Evolutionary conservation across 805 yeast genomes (phyloP), one percentile per base, ranked within the genome.

Genomic region (Priceomyces carsonii): DNA sequence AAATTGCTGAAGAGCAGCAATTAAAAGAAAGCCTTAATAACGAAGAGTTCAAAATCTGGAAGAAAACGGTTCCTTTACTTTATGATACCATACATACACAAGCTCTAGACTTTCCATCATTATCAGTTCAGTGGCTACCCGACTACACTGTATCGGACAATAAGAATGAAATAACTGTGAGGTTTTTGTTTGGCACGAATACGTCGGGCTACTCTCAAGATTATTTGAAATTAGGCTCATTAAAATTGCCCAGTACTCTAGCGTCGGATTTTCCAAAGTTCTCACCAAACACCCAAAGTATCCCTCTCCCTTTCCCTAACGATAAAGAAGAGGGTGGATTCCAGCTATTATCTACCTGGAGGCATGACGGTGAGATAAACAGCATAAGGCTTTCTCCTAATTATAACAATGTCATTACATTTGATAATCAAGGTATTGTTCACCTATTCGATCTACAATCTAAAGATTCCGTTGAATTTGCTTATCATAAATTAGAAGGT

Each of bases 31-130:
- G 83, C 51, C 59, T 82, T 7, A 69, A 73, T 42, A 85, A 85
- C 49, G 95, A 85, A 58, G 93, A 85, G 61, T 84, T 74, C 67
- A 71, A 71, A 46, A 64, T 81, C 39, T 87, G 96, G 96, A 87
- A 86, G 56, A 85, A 86, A 51, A 76, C 91, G 2, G 82, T 85
- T 9, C 95, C 95, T 3, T 66, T 85, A 45, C 65, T 87, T 40
- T 87, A 87, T 58, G 85, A 82, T 47, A 74, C 82, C 42, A 66
- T 87, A 29, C 80, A 84, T 43, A 82, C 93, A 3, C 75, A 74
- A 31, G 79, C 83, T 6, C 63, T 80, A 17, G 73, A 78, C 34
- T 80, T 80, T 76, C 95, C 95, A 1, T 77, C 87, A 10, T 60
- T 85, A 40, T 69, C 89, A 0, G 73, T 84, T 12, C 77, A 81